Conservation (phyloP, 192 early-diverging fungal species). For the Linderina pennispora region DNA sequence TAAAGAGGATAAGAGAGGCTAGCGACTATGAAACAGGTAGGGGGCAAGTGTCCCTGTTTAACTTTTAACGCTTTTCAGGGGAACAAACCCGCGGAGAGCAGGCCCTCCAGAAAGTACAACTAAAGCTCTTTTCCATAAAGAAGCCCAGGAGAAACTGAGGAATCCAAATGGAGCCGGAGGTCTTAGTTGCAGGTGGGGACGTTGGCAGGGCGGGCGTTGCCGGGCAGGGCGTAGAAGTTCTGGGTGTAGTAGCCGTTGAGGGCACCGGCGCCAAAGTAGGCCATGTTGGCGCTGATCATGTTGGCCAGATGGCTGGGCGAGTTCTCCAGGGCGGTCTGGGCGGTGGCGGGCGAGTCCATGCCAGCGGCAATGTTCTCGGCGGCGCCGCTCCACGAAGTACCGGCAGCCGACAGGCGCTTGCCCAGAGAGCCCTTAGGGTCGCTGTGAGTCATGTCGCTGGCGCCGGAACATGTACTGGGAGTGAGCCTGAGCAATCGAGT, state of each 20-base stretch:
- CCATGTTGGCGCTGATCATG: slow-evolving; percentile 37
- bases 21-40: too few relatives aligned
- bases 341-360: slow-evolving; percentile 19
- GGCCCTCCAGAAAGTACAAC: too few relatives aligned
- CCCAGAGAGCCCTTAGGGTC: slow-evolving; percentile 35
- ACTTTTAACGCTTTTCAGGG: too few relatives aligned
- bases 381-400: slow-evolving; percentile 22
- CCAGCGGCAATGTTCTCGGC: slow-evolving; percentile 51
- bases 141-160: too few relatives aligned
- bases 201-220: slow-evolving; percentile 10
- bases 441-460: slow-evolving; percentile 42
- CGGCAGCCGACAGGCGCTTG: slow-evolving; percentile 14
- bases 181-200: slow-evolving; percentile 39
- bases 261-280: slow-evolving; percentile 40
- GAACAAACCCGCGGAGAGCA: too few relatives aligned
- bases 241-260: slow-evolving; percentile 48
- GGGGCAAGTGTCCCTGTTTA: too few relatives aligned
- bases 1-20: too few relatives aligned
- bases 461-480: slow-evolving; percentile 42
- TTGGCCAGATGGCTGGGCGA: slow-evolving; percentile 49
- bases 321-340: slow-evolving; percentile 39
- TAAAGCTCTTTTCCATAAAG: too few relatives aligned
- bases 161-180: too few relatives aligned
- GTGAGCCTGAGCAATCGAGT: slow-evolving; percentile 31
- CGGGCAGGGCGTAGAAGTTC: slow-evolving; percentile 27